Base-by-base conservation (phyloP, 331 rosid genomes). In the Dryas integrifolia region DNA sequence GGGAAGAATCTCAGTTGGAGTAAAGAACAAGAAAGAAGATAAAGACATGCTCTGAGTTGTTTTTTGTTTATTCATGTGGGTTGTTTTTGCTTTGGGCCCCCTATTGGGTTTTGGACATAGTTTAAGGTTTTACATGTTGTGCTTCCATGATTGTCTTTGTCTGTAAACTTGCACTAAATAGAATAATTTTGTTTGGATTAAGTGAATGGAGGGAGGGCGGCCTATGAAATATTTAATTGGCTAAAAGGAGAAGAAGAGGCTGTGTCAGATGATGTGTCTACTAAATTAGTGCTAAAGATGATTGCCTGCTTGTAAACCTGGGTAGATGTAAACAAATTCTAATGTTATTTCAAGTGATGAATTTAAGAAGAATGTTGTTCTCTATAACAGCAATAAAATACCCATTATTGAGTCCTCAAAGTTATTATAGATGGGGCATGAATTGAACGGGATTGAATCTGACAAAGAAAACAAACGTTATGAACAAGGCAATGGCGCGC, bases 1-100 rank as follows among this genome's bases (percentile, higher is more conserved):
- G 44, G 65, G 49, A 82, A 63, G 81, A 50, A 72, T 79, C 75
- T 86, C 76, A 56, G 58, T 76, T 83, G 66, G 86, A 79, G 89
- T 77, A 84, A 83, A 52, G 82, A 60, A 62, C 45, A 59, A 58
- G 68, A 65, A 46, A 8, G 58, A 3, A 70, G 60, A 72, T 74
- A 76, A 63, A 70, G 86, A 74, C 68, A 44, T 57, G 52, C 69
- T 76, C 73, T 49, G 70, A 64, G 67, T 72, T 72, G 65, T 72
- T 35, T 71, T 82, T 67, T 70, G 12, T 50, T 72, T 74, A 78
- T 83, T 65, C 70, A 30, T 89, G 61, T 72, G 72, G 77, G 80
- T 76, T 75, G 45, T 1, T 21, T 65, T 80, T 59, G 79, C 58
- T 65, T 74, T 81, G 81, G 82, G 79, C 70, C 58, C 12, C 12